Percentiles rank a stretch among this genome's conserved stretches.
phyloP scores from a whole-genome alignment of 2,329 filamentous ascomycete species.

The Teratosphaeria destructans region DNA sequence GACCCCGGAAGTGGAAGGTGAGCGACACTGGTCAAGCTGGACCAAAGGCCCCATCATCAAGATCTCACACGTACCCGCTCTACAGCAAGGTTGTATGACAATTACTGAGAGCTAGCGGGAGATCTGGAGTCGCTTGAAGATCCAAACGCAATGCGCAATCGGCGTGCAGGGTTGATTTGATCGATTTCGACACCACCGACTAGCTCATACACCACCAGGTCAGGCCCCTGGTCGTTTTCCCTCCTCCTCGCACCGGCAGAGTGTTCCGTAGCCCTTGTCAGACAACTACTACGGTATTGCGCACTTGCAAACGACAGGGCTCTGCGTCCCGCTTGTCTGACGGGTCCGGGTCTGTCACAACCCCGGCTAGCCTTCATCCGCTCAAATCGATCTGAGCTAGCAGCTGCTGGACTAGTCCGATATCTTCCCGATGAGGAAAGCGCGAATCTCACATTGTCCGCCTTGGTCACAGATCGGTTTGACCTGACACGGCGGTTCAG shows the following conservation, averaged over 20 bases:
- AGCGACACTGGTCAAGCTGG: neutral
- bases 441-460: neutral
- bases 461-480: neutral
- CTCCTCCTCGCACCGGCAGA: neutral
- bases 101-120: neutral
- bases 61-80: neutral
- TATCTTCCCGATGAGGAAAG: neutral
- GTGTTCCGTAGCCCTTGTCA: neutral
- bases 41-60: neutral
- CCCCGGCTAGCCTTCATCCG: neutral
- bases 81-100: neutral
- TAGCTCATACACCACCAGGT: neutral
- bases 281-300: neutral
- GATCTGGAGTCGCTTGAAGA: neutral
- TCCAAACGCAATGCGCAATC: neutral
- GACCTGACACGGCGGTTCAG: neutral
- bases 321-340: neutral
- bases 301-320: neutral
- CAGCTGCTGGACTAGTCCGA: neutral
- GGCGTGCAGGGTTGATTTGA: neutral
- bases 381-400: neutral
- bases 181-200: neutral
- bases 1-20: neutral
- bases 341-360: neutral
- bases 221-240: neutral